These are phyloP conservation scores for Debaryomyces maramus DNA, from an alignment of 805 yeast genomes.

Conservation along the genomic window DNA sequence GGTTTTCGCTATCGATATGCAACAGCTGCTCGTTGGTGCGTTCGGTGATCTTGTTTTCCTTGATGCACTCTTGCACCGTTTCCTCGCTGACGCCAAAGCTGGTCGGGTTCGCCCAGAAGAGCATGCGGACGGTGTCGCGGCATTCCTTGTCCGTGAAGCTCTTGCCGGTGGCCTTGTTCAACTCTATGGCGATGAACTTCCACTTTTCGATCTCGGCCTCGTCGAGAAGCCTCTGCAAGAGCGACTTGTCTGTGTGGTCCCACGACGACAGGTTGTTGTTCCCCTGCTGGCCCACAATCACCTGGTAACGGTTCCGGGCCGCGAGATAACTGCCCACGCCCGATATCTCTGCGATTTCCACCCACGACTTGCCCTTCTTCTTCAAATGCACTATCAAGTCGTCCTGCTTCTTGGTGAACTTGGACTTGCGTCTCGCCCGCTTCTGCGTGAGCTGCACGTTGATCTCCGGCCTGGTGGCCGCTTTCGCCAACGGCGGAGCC, in stretches of 20 bases:
- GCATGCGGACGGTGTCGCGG: conserved; percentile 50
- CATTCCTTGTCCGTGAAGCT: conserved; percentile 53
- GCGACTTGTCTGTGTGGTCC: conserved; percentile 54
- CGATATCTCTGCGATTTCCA: conserved; percentile 66
- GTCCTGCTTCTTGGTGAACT: conserved; percentile 70
- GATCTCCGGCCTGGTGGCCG: conserved; percentile 45
- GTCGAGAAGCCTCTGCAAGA: conserved; percentile 56
- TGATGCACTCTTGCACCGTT: conserved; percentile 38
- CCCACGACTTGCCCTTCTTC: conserved; percentile 66
- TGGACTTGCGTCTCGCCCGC: conserved; percentile 61
- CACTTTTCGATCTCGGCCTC: conserved; percentile 72
- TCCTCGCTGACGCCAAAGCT: conserved; percentile 57
- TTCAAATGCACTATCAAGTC: conserved; percentile 61
- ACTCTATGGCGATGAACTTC: conserved; percentile 61
- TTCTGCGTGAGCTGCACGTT: conserved; percentile 44
- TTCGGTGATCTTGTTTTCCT: conserved; percentile 37
- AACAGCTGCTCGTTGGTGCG: conserved; percentile 24
- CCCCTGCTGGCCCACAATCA: conserved; percentile 80
- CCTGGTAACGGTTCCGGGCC: conserved; percentile 77
- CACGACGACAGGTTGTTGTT: conserved; percentile 64
- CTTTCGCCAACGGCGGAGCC: conserved; percentile 48
- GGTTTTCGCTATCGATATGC: conserved; percentile 9
- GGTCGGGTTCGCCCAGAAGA: conserved; percentile 57
- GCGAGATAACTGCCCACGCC: conserved; percentile 67
- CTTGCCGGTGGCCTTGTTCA: conserved; percentile 55